Base-by-base conservation (phyloP, 1,284 basidiomycete species). In the Trametes versicolor region DNA sequence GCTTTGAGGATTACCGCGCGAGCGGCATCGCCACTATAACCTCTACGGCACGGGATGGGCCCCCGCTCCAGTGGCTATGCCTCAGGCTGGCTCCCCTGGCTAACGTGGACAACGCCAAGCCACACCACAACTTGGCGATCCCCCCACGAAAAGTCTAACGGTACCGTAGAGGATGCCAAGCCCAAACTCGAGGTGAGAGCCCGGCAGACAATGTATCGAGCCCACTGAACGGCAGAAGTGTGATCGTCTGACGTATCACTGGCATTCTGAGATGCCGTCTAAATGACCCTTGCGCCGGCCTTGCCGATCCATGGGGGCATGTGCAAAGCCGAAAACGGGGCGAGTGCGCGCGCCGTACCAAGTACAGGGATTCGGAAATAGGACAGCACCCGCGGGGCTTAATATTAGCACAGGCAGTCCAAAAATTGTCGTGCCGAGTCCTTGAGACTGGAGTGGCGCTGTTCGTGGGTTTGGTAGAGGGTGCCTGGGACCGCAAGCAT, bases 361-460 rank as follows among this genome's bases (percentile, higher is more conserved):
- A 29, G 9, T 36, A 53, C 50, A 25, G 41, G 52, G 50, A 34
- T 21, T 53, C 50, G 58, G 58, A 34, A 6, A 27, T 8, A 25
- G 41, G 27, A 12, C n/a, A 9, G 9, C 27, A 6, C 32, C 39
- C 41, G 58, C 48, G 29, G 29, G 29, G 29, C 29, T 32, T 32
- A 32, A 19, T 10, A 13, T 32, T 25, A 17, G 23, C 23, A 8
- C 34, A 5, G 10, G 48, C 32, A 25, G 25, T 15, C 23, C 15
- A 12, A 48, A 8, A 39, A n/a, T 52, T 43, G 23, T 36, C 32
- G 10, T 54, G 51, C 59, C 59, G 59, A 61, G 36, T 10, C 52
- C 53, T 56, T 62, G 60, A 56, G 60, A 56, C 41, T 13, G 43
- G 52, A 23, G 60, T 62, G 60, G 47, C n/a, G 53, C 60, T 27